Evolutionary conservation across 2,329 filamentous ascomycete species (phyloP).

Genomic region (Calonectria hongkongensis): DNA sequence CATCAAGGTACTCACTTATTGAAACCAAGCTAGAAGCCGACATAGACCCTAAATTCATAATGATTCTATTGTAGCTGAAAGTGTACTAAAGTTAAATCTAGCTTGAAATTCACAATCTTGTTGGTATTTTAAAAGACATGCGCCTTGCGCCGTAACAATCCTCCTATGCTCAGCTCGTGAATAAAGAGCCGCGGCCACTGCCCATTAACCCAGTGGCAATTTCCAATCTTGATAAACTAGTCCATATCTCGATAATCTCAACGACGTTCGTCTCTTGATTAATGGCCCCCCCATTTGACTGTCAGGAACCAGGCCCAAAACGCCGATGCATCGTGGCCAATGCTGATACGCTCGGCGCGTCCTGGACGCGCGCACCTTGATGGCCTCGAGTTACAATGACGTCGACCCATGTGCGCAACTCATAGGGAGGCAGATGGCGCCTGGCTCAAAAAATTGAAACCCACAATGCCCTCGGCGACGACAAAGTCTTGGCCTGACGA

Average conservation of each 20-base stretch:
- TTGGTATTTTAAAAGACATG: neutral
- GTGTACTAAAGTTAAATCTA: too few species aligned
- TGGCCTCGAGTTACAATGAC: slow-evolving; percentile 28
- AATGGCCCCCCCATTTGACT: neutral
- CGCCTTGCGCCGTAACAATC: slow-evolving; percentile 7
- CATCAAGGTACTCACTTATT: neutral
- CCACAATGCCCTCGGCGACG: slow-evolving; percentile 70
- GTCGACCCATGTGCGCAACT: neutral
- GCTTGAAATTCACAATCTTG: neutral
- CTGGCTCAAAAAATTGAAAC: slow-evolving; percentile 64
- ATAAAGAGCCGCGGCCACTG: neutral
- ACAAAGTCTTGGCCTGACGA: slow-evolving; percentile 54
- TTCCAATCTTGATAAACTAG: neutral
- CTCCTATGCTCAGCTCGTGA: neutral
- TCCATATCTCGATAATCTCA: neutral
- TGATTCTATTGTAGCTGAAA: neutral
- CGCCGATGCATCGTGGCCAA: slow-evolving; percentile 11
- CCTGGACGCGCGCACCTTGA: slow-evolving; percentile 43
- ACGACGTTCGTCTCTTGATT: slow-evolving; percentile 20
- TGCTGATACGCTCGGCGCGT: slow-evolving; percentile 19
- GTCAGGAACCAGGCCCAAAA: neutral
- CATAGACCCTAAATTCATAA: neutral
- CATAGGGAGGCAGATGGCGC: slow-evolving; percentile 35
- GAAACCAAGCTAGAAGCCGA: neutral
- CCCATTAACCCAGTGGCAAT: neutral